Evolutionary conservation across 1,284 basidiomycete species (phyloP), one percentile per base, ranked within the genome.

Genomic region (Mycena sp.): DNA sequence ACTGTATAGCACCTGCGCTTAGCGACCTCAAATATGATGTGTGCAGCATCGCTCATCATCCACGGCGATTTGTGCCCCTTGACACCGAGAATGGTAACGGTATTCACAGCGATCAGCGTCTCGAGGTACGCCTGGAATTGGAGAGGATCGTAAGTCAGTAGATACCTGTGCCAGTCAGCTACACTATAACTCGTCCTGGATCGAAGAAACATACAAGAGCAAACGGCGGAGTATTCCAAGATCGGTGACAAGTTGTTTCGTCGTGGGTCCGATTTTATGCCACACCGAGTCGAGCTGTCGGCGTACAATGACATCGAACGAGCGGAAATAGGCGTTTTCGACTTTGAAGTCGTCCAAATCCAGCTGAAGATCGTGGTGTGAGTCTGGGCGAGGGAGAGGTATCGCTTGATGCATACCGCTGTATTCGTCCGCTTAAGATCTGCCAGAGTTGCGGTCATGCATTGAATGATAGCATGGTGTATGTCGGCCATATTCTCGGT

Each of bases 301-400:
- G 10, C 96, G 87, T 1, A 99, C 95, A 55, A 98, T 85, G 23
- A 88, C 83, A 72, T 99, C 97, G 73, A 99, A 99, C 1, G 93
- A 95, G 29, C 90, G 87, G 77, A 99, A 99, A 70, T 99, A 96
- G 0, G 95, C 94, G 70, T 94, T 97, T 72, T 98, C 94, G 48
- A 99, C 87, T 6, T 88, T 96, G 63, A 98, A 83, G 69, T 99
- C 96, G 68, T 99, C 98, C 10, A 98, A 83, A 63, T 99, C 97
- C 16, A 98, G 87, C 92, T 98, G 77, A 44, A 66, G 45, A 17
- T 10, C 1, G 4, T 30, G 7, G 19, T 28, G 46, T 37, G 23
- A 12, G 19, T n/a, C n/a, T 68, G 63, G 30, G 38, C 53, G 28
- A 28, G 25, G 14, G 11, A 6, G 12, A 41, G 44, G 41, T 30